These are phyloP conservation scores for Xenosphaeropsis pyriputrescens DNA, from an alignment of 2,329 filamentous ascomycete genomes.

Conservation along the genomic window DNA sequence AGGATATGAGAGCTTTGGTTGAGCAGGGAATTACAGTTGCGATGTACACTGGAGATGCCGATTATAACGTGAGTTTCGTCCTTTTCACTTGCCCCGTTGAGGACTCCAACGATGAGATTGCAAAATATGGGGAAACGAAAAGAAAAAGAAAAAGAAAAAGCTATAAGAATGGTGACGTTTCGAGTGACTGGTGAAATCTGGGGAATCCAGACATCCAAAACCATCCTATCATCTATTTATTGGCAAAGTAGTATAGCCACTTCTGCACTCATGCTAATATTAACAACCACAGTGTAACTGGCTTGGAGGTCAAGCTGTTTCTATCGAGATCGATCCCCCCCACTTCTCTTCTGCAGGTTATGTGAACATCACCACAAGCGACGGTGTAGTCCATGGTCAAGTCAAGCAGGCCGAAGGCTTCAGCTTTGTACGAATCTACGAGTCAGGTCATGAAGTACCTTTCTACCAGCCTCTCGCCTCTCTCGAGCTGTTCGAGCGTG, in stretches of 20 bases:
- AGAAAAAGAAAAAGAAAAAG: too few species aligned
- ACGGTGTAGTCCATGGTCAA: conserved; percentile 46
- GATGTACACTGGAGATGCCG: conserved; percentile 42
- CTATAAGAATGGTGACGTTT: too few species aligned
- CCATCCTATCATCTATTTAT: too few species aligned
- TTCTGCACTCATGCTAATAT: conserved; percentile 4
- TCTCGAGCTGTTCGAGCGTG: conserved; percentile 34
- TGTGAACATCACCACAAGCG: conserved; percentile 51
- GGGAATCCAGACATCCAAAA: too few species aligned
- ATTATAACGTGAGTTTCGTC: conserved; percentile 20
- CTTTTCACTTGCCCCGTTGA: not conserved
- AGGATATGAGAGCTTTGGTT: conserved; percentile 40
- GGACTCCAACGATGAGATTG: too few species aligned
- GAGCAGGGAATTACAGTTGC: conserved; percentile 51
- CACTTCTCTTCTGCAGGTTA: conserved; percentile 50
- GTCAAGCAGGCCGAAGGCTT: conserved; percentile 64
- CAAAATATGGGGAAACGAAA: too few species aligned
- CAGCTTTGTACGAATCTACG: conserved; percentile 48
- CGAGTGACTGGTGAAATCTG: too few species aligned
- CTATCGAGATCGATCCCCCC: conserved; percentile 35
- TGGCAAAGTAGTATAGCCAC: too few species aligned
- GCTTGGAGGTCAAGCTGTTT: conserved; percentile 57
- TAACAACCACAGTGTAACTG: conserved; percentile 47
- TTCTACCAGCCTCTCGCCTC: conserved; percentile 36
- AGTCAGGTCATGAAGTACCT: conserved; percentile 45